Evolutionary conservation across 1,284 basidiomycete genomes (phyloP).

Genomic region (Malassezia nana): DNA sequence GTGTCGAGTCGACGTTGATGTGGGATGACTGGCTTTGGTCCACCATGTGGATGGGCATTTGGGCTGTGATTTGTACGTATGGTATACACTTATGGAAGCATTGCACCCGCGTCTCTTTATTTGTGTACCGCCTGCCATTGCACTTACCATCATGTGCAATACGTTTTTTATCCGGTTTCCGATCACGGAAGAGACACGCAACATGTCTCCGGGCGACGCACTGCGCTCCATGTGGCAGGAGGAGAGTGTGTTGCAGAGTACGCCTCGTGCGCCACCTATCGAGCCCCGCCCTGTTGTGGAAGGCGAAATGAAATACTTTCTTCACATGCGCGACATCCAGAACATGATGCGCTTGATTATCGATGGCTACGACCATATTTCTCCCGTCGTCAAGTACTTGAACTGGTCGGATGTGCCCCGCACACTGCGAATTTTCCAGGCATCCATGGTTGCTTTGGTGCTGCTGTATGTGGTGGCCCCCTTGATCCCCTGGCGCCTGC

Average conservation of each 20-base stretch:
- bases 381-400: constrained; percentile 38
- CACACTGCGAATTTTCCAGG: constrained; percentile 40
- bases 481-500: constrained; percentile 33
- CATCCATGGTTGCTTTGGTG: constrained; percentile 31
- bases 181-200: constrained; percentile 18
- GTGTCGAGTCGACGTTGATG: constrained; percentile 39
- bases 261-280: constrained; percentile 27
- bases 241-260: constrained; percentile 18
- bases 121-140: constrained; percentile 31
- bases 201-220: constrained; percentile 19
- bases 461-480: constrained; percentile 39
- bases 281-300: constrained; percentile 41
- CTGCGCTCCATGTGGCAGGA: constrained; percentile 9
- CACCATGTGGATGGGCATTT: constrained; percentile 45
- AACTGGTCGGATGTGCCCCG: constrained; percentile 46
- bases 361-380: constrained; percentile 41
- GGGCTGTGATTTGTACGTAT: constrained; percentile 30
- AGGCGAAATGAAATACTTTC: constrained; percentile 40
- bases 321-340: constrained; percentile 47
- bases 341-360: constrained; percentile 48
- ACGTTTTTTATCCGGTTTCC: constrained; percentile 22
- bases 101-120: constrained; percentile 39
- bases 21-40: constrained; percentile 47
- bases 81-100: constrained; percentile 6
- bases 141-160: constrained; percentile 33